Base-by-base conservation (phyloP, 2,329 filamentous ascomycete genomes). In the Ophiostoma ulmi region DNA sequence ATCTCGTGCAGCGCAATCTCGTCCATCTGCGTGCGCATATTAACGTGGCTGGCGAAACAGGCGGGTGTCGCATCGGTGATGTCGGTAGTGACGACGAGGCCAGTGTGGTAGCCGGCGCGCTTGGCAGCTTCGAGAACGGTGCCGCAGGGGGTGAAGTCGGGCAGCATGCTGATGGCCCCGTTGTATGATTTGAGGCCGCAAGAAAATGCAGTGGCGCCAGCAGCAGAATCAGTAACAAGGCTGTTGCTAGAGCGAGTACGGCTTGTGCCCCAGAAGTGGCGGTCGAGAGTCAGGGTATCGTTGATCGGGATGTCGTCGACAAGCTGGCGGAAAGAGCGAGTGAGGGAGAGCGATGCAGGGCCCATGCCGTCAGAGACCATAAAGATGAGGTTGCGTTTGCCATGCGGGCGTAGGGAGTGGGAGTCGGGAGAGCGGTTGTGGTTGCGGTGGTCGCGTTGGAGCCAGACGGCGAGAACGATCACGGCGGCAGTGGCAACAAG, bases 341-440 rank as follows among this genome's bases (percentile, higher is more conserved):
- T 97, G 78, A 99, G 80, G 36, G 91, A 91, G 70, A 99, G 84
- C 75, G 92, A 94, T 10, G 95, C 92, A 8, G 95, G 95, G 0
- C 95, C 95, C 95, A 99, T 99, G 77, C 95, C 95, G 79, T 99
- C 95, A 0, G 93, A 97, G 52, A 99, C 94, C 95, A 99, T 99
- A 83, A 99, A 98, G 76, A 99, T 90, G 69, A 99, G 84, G 80
- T 98, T 99, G 70, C 92, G 87, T 84, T 98, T 99, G 69, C 88
- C 87, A 76, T 80, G 70, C 84, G 82, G 75, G 67, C 74, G 74
- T 3, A 31, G 35, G 0, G 41, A 3, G 36, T 11, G 35, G 6
- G 38, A 10, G n/a, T 22, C 36, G 64, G 74, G 70, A 73, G 72
- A 71, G 38, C 74, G 72, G 44, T 73, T 78, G 75, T 13, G 83